Percentiles rank a stretch among this genome's conserved stretches.
phyloP scores from a whole-genome alignment of 192 early-diverging fungal species.

The Coemansia sp. region DNA sequence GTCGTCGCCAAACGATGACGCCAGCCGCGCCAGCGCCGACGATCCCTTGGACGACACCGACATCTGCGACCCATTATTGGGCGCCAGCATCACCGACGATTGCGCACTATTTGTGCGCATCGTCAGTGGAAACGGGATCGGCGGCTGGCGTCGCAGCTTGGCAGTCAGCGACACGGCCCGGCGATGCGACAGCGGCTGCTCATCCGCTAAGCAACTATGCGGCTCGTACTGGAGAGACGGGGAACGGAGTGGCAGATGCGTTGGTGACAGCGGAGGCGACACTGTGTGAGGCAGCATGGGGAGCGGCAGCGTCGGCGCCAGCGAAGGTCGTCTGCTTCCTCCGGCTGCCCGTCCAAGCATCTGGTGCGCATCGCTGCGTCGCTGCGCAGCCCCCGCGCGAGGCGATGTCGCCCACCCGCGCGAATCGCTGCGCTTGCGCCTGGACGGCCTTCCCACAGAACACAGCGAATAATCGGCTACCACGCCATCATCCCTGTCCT shows the following conservation, averaged over 20 bases:
- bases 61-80: slow-evolving; percentile 13
- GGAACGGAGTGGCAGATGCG: neutral
- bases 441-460: slow-evolving; percentile 1
- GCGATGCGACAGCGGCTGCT: slow-evolving; percentile 13
- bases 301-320: neutral
- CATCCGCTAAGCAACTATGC: neutral
- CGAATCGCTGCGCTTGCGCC: slow-evolving; percentile 25
- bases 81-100: slow-evolving; percentile 6
- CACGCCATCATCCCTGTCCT: neutral
- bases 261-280: neutral
- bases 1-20: slow-evolving; percentile 8
- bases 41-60: slow-evolving; percentile 10
- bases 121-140: slow-evolving; percentile 38
- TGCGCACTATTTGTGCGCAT: slow-evolving; percentile 23
- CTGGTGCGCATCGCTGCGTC: slow-evolving; percentile 9
- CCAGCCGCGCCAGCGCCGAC: neutral
- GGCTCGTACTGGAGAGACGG: neutral
- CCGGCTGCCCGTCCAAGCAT: neutral
- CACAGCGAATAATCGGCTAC: slow-evolving; percentile 9
- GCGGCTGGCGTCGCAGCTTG: slow-evolving; percentile 40
- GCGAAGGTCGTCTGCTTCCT: neutral
- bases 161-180: slow-evolving; percentile 34
- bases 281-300: neutral
- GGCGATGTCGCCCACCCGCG: slow-evolving; percentile 49
- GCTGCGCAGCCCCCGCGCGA: neutral